Evolutionary conservation across 805 yeast genomes (phyloP).

Genomic region (Ogataea zsoltii): DNA sequence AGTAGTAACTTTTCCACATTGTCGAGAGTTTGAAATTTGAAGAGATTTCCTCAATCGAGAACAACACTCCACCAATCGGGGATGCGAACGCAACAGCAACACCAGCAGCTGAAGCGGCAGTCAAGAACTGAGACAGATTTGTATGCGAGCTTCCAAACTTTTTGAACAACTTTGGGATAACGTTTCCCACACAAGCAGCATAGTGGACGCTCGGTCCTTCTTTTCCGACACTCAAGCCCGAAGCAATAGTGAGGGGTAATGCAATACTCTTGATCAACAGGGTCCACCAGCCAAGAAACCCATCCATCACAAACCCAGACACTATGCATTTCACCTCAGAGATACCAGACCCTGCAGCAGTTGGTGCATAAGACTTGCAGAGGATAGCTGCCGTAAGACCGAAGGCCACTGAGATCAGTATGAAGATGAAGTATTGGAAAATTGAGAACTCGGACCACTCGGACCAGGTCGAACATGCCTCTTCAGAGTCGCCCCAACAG

Average conservation of each 20-base stretch:
- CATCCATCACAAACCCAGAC: constrained; percentile 80
- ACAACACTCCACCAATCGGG: constrained; percentile 95
- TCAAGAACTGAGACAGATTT: constrained; percentile 57
- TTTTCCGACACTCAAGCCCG: constrained; percentile 92
- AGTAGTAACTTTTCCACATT: constrained; percentile 88
- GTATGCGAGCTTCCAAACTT: constrained; percentile 47
- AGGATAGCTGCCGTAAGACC: constrained; percentile 66
- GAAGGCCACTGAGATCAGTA: constrained; percentile 58
- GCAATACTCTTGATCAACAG: constrained; percentile 75
- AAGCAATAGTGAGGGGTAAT: constrained; percentile 86
- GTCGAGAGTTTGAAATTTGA: constrained; percentile 72
- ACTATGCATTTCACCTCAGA: constrained; percentile 95
- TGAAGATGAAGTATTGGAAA: constrained; percentile 57
- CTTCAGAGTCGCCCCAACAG: constrained; percentile 64
- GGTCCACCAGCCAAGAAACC: constrained; percentile 74
- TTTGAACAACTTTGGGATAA: constrained; percentile 58
- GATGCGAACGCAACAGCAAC: constrained; percentile 98
- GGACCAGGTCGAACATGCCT: constrained; percentile 66
- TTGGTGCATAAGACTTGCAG: constrained; percentile 74
- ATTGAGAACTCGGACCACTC: constrained; percentile 53
- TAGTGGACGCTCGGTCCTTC: constrained; percentile 99
- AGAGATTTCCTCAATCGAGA: constrained; percentile 89
- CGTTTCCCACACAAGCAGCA: constrained; percentile 93
- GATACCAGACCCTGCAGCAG: constrained; percentile 97
- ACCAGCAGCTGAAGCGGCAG: constrained; percentile 96